phyloP scores from a whole-genome alignment of 495 filamentous ascomycete genomes.

The Aspergillus ostianus region DNA sequence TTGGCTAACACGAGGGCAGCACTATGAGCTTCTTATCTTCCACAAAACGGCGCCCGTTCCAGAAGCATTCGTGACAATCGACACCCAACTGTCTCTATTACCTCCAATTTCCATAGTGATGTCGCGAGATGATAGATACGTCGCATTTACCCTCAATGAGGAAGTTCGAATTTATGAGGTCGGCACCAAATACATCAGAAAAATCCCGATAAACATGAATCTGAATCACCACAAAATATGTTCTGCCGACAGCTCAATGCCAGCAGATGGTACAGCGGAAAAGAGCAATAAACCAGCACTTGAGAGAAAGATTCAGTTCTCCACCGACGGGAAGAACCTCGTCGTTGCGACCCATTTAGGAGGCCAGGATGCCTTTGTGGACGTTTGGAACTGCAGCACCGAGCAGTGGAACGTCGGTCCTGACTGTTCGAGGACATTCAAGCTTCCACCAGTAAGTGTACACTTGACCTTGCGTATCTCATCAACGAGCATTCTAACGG shows the following conservation, averaged over 20 bases:
- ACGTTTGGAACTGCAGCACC: constrained; percentile 25
- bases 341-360: constrained; percentile 24
- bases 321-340: constrained; percentile 21
- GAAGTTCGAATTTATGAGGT: constrained; percentile 25
- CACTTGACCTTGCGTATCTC: background rate
- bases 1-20: constrained; percentile 15
- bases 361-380: constrained; percentile 21
- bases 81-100: constrained; percentile 14
- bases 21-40: constrained; percentile 27
- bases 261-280: constrained; percentile 1
- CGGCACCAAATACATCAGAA: constrained; percentile 12
- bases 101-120: constrained; percentile 24
- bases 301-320: constrained; percentile 24
- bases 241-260: background rate
- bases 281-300: constrained; percentile 13
- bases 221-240: background rate
- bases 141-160: constrained; percentile 26
- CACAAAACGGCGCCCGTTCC: constrained; percentile 12
- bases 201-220: constrained; percentile 10
- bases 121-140: constrained; percentile 27
- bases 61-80: constrained; percentile 20
- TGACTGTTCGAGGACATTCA: constrained; percentile 21
- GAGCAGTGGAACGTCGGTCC: constrained; percentile 20
- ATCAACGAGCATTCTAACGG: background rate
- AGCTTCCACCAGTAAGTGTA: constrained; percentile 23